Evolutionary conservation across 2,329 filamentous ascomycete species (phyloP).

Genomic region (Microsporum canis): DNA sequence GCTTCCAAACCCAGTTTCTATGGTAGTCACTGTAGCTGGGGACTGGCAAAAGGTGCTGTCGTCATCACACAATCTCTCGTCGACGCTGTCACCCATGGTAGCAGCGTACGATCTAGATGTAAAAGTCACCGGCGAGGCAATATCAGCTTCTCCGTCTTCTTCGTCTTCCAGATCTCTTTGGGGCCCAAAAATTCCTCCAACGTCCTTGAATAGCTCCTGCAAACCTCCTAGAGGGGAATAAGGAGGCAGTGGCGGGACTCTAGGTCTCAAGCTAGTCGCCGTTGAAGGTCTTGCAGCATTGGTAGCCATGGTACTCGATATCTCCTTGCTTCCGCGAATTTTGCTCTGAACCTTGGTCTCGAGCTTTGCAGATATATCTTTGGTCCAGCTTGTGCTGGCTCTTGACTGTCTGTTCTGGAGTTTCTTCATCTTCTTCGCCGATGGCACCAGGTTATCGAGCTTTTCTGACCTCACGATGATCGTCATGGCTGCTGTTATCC

Average conservation of each 20-base stretch:
- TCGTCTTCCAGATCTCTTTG: not conserved
- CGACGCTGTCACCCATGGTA: not conserved
- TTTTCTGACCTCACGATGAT: not conserved
- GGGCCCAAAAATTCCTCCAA: not conserved
- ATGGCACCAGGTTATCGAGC: not conserved
- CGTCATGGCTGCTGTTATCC: not conserved
- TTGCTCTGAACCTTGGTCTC: not conserved
- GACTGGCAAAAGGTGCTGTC: not conserved
- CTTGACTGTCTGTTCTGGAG: not conserved
- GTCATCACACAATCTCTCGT: not conserved
- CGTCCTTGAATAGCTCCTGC: not conserved
- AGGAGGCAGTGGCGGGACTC: not conserved
- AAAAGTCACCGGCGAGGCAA: not conserved
- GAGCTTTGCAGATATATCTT: not conserved
- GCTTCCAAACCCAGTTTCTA: not conserved
- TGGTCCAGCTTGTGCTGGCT: not conserved
- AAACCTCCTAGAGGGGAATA: not conserved
- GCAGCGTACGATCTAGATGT: not conserved
- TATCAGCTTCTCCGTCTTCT: not conserved
- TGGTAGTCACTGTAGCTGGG: not conserved
- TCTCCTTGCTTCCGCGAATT: not conserved
- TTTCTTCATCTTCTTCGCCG: constrained; percentile 3
- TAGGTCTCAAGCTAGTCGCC: not conserved
- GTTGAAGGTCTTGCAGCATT: not conserved
- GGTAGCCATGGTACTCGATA: not conserved